A percentile compares a stretch with the other conserved stretches of the same genome.
These are phyloP conservation scores for Eucalyptus albens DNA, from an alignment of 345 rosid species.

Conservation along the genomic window DNA sequence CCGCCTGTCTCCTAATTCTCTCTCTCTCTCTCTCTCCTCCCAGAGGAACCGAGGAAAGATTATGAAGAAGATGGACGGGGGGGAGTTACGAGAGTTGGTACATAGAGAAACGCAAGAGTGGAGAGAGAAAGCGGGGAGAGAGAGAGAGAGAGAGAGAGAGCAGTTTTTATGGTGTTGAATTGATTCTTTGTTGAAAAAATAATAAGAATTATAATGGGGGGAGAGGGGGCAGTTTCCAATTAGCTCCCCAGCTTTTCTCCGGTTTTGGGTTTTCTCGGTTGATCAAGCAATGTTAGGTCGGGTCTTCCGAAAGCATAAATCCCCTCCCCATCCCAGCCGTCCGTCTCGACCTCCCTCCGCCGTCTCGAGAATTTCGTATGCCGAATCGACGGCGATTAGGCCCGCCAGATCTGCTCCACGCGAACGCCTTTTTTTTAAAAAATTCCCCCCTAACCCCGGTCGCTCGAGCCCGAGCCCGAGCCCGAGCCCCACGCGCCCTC, in stretches of 20 bases:
- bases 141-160: too few relatives aligned
- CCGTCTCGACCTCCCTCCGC: background rate
- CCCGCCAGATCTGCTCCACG: background rate
- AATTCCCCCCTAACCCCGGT: background rate
- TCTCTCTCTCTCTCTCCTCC: background rate
- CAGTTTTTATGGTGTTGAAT: background rate
- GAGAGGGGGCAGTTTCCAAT: background rate
- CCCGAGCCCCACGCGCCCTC: background rate
- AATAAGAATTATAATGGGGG: background rate
- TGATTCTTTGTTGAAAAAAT: background rate
- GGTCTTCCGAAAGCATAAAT: background rate
- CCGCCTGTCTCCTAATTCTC: background rate
- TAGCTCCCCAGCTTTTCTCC: background rate
- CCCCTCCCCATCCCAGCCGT: background rate
- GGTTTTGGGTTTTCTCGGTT: background rate
- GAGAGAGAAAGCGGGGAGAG: background rate
- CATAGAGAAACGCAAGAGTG: background rate
- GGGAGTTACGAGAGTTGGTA: background rate
- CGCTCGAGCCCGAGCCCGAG: background rate
- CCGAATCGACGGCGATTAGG: background rate
- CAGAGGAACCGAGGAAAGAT: constrained; percentile 22
- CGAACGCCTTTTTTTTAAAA: background rate
- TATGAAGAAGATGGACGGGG: background rate
- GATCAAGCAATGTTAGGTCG: background rate
- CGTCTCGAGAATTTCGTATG: background rate